Evolutionary conservation across 140 eudicot species (phyloP).

Genomic region (Oenanthe javanica): DNA sequence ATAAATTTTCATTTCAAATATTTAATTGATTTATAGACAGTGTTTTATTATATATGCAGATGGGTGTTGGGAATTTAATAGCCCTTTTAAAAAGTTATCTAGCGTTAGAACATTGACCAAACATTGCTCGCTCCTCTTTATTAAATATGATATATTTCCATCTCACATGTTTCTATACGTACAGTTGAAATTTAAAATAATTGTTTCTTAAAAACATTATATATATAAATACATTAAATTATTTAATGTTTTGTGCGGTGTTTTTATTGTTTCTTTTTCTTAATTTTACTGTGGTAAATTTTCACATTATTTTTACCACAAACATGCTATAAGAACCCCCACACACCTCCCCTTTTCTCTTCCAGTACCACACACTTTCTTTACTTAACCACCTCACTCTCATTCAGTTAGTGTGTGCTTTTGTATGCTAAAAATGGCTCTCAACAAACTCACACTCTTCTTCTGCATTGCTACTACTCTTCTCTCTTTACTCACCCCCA

Average conservation of each 20-base stretch:
- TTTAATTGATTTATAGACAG: too few species aligned
- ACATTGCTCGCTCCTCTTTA: background rate
- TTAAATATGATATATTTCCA: too few species aligned
- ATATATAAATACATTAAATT: too few species aligned
- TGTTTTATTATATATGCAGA: too few species aligned
- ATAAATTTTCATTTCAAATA: too few species aligned
- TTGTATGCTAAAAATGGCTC: slow-evolving; percentile 6
- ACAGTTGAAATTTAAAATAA: too few species aligned
- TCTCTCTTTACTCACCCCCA: background rate
- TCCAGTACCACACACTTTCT: background rate
- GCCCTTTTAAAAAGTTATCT: too few species aligned
- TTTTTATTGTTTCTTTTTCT: too few species aligned
- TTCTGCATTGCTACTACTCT: background rate
- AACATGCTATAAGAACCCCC: background rate
- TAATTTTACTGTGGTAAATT: background rate
- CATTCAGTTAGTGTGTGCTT: background rate
- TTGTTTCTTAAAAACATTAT: too few species aligned
- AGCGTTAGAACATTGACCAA: background rate
- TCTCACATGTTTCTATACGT: too few species aligned
- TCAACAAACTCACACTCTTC: background rate
- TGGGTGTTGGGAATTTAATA: background rate
- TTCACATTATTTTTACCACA: background rate
- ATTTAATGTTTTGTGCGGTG: too few species aligned
- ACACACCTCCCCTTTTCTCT: background rate
- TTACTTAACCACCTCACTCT: slow-evolving; percentile 1